phyloP scores from a whole-genome alignment of 176 grass and related monocot species.

The Raddia distichophylla region DNA sequence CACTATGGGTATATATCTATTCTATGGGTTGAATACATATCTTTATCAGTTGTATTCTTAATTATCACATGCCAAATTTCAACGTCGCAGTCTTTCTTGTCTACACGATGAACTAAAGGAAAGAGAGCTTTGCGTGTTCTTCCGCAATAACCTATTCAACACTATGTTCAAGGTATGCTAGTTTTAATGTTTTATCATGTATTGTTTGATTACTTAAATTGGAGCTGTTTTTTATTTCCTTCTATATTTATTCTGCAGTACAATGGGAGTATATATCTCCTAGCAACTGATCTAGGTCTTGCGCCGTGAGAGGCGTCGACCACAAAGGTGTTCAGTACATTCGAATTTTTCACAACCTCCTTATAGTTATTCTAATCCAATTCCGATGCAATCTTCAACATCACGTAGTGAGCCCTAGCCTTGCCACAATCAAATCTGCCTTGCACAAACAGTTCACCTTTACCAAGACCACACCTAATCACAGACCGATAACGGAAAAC shows the following conservation, averaged over 20 bases:
- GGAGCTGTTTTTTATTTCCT: not conserved
- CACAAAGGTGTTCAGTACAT: no score
- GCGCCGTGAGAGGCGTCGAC: no score
- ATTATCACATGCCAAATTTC: conserved; percentile 27
- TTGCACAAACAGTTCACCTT: no score
- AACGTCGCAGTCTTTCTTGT: conserved; percentile 58
- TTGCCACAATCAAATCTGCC: no score
- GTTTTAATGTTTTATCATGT: not conserved
- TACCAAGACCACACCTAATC: no score
- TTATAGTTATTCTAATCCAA: no score
- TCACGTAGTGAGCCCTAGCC: no score
- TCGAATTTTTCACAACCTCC: no score
- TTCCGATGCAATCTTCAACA: no score
- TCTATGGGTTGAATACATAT: not conserved
- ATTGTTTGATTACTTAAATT: conserved; percentile 5
- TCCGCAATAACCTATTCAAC: conserved; percentile 98
- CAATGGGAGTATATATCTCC: conserved; percentile 78
- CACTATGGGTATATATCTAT: conserved; percentile 72
- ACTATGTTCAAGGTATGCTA: conserved; percentile 92
- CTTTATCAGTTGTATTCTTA: not conserved
- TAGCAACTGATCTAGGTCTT: no score
- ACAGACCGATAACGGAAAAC: no score
- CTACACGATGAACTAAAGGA: no score
- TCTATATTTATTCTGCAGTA: conserved; percentile 58
- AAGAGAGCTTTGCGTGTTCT: conserved; percentile 94